A percentile compares a stretch with the other conserved stretches of the same genome.
These are phyloP conservation scores for Puccinia coronata DNA, from an alignment of 1,284 basidiomycete genomes.

Conservation along the genomic window DNA sequence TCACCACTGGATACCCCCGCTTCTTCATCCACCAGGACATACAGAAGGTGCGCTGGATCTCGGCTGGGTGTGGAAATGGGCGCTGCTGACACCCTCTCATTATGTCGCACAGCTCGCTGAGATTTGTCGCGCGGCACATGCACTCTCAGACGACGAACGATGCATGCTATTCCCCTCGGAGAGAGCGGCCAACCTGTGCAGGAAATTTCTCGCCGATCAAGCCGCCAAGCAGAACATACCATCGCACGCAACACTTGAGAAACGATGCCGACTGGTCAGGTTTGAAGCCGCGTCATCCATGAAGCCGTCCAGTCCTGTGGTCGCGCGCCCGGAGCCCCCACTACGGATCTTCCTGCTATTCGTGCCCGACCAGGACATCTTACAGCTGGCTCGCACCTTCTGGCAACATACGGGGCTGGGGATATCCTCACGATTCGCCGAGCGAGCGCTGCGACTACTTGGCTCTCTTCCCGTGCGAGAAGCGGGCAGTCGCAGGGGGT, in stretches of 20 bases:
- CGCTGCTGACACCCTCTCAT: too few relatives aligned
- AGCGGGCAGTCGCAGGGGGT: too few relatives aligned
- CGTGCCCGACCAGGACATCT: constrained; percentile 61
- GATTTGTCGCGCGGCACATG: constrained; percentile 46
- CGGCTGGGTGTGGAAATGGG: too few relatives aligned
- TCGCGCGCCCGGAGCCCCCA: constrained; percentile 55
- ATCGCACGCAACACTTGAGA: constrained; percentile 66
- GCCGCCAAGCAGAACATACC: constrained; percentile 60
- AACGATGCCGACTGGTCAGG: constrained; percentile 66
- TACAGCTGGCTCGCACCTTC: constrained; percentile 78
- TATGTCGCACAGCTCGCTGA: constrained; percentile 42
- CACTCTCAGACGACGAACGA: constrained; percentile 59
- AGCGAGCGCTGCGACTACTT: constrained; percentile 74
- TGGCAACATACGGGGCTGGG: constrained; percentile 95
- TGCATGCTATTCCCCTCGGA: constrained; percentile 78
- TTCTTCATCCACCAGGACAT: constrained; percentile 93
- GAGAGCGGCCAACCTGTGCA: constrained; percentile 71
- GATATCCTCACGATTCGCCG: constrained; percentile 82
- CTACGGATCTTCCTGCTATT: constrained; percentile 72
- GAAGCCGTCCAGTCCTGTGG: constrained; percentile 53
- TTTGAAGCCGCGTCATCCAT: constrained; percentile 52
- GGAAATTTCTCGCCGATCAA: constrained; percentile 70
- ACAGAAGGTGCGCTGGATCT: constrained; percentile 68
- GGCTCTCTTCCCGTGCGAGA: constrained; percentile 61
- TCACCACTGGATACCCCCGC: constrained; percentile 93